Conservation (phyloP, 2,329 filamentous ascomycete species). For the Aureobasidium sp. region DNA sequence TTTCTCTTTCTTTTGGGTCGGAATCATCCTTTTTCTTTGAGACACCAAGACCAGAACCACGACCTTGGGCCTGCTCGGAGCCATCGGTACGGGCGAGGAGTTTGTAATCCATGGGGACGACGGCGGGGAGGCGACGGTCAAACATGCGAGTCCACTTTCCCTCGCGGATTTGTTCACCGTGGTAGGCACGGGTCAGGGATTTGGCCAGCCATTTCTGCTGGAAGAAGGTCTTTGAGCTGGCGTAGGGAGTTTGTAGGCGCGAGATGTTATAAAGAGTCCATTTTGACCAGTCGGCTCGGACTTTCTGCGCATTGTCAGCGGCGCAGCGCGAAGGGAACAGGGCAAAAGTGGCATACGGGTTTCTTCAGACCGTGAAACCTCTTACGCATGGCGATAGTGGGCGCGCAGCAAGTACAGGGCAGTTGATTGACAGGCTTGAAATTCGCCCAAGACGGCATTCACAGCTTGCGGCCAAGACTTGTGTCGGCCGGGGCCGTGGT, state of each 20-base stretch:
- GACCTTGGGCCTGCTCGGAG: slow-evolving; percentile 69
- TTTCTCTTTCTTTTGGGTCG: slow-evolving; percentile 3
- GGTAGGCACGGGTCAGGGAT: slow-evolving; percentile 72
- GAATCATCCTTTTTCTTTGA: slow-evolving; percentile 14
- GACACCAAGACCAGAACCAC: slow-evolving; percentile 61
- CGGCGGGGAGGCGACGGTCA: slow-evolving; percentile 66
- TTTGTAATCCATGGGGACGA: slow-evolving; percentile 72
- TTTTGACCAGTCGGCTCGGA: slow-evolving; percentile 95
- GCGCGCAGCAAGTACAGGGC: not conserved
- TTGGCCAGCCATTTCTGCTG: slow-evolving; percentile 98
- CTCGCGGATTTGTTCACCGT: slow-evolving; percentile 90
- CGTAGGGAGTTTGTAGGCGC: slow-evolving; percentile 40
- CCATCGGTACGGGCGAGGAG: slow-evolving; percentile 78
- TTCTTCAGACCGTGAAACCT: slow-evolving; percentile 15
- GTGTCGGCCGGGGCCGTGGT: not conserved
- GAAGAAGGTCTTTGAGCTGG: slow-evolving; percentile 63
- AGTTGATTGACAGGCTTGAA: not conserved
- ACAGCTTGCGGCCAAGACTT: slow-evolving; percentile 5
- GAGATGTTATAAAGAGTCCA: slow-evolving; percentile 88
- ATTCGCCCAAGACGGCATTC: not conserved
- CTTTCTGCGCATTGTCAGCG: slow-evolving; percentile 51
- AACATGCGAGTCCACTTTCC: slow-evolving; percentile 94
- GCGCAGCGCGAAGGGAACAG: not conserved
- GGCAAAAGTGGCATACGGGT: not conserved
- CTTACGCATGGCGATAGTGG: slow-evolving; percentile 12